phyloP scores from a whole-genome alignment of 2,329 filamentous ascomycete species.

The Claviceps maximensis region DNA sequence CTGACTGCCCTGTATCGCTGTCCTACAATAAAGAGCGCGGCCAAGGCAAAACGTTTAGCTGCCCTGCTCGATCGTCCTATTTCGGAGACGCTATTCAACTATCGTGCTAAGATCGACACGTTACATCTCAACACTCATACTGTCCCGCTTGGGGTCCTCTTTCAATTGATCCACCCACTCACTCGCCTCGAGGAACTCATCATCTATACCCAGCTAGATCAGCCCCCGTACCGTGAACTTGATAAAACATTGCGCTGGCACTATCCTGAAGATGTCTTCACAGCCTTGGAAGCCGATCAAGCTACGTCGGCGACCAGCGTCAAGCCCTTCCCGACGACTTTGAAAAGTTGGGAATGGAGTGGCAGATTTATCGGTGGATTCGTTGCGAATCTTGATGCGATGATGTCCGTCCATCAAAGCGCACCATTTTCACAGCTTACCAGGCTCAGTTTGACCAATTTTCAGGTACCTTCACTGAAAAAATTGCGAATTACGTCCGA shows the following conservation, averaged over 20 bases:
- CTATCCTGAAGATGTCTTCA: slow-evolving; percentile 54
- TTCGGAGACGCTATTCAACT: slow-evolving; percentile 42
- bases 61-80: slow-evolving; percentile 42
- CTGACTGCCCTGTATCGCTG: slow-evolving; percentile 58
- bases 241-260: slow-evolving; percentile 50
- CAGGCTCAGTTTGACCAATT: slow-evolving; percentile 49
- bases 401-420: slow-evolving; percentile 39
- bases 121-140: slow-evolving; percentile 61
- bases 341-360: slow-evolving; percentile 50
- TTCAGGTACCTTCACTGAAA: slow-evolving; percentile 39
- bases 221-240: slow-evolving; percentile 49
- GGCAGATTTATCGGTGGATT: slow-evolving; percentile 35
- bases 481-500: slow-evolving; percentile 23
- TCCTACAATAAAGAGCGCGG: slow-evolving; percentile 44
- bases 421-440: slow-evolving; percentile 43
- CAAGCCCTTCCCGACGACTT: slow-evolving; percentile 19
- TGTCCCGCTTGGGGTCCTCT: slow-evolving; percentile 26
- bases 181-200: slow-evolving; percentile 57
- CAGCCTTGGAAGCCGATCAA: slow-evolving; percentile 44
- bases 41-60: slow-evolving; percentile 31
- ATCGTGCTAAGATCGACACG: slow-evolving; percentile 56
- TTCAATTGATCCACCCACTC: slow-evolving; percentile 48
- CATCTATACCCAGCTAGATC: slow-evolving; percentile 57
- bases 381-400: slow-evolving; percentile 31
- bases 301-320: slow-evolving; percentile 17